These are phyloP conservation scores for Isoetes taiwanensis DNA, from an alignment of 75 land plant genomes.

Conservation along the genomic window DNA sequence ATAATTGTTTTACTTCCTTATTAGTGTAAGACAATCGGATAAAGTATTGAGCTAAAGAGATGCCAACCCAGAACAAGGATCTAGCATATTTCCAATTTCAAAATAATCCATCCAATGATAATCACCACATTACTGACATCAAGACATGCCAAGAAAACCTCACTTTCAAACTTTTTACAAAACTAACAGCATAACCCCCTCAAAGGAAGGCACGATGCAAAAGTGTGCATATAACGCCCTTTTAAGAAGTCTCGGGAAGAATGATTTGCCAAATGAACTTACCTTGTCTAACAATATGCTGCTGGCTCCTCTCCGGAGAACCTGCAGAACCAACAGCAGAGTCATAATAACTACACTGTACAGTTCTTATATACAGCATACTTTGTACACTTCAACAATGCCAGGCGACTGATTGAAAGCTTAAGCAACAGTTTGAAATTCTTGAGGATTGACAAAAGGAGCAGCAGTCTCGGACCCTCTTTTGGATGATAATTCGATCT, in stretches of 20 bases:
- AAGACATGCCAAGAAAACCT: neutral
- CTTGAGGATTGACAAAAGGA: neutral
- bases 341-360: neutral
- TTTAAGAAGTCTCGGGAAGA: neutral
- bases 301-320: conserved; percentile 45
- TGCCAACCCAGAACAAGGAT: neutral
- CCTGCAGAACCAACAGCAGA: conserved; percentile 27
- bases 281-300: conserved; percentile 39
- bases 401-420: neutral
- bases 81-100: neutral
- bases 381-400: neutral
- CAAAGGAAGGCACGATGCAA: neutral
- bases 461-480: neutral
- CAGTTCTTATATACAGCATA: neutral
- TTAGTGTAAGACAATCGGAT: neutral
- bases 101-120: neutral
- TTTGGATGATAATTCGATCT: no score
- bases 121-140: neutral
- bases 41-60: neutral
- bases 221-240: neutral
- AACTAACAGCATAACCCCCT: no score
- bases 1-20: neutral
- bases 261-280: neutral
- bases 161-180: neutral
- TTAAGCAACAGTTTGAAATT: neutral